Base-by-base conservation (phyloP, 768 basidiomycete species). In the Coprinellus aureogranulatus region DNA sequence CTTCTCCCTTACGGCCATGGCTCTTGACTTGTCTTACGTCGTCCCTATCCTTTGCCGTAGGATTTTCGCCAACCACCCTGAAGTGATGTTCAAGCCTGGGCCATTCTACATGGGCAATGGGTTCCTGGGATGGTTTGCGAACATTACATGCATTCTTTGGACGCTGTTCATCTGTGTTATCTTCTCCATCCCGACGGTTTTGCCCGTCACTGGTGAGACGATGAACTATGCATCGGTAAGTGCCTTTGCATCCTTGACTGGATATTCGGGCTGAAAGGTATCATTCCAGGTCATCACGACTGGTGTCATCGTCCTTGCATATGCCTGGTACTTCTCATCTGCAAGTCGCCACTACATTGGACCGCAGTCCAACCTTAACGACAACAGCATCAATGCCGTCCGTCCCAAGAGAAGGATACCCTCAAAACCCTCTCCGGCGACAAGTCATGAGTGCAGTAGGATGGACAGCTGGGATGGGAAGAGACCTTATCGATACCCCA, bases 91-190 rank as follows among this genome's bases (percentile, higher is more conserved):
- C 78, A 85, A 82, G 59, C 92, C 92, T 3, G 92, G 92, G 11
- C 91, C 92, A 5, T 92, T 93, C 74, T 92, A 87, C 73, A 85
- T 93, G 84, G 88, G 90, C 28, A 72, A 81, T 54, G 89, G 89
- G 0, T 59, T 77, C 41, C 67, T 90, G 16, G 89, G 89, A 0
- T 79, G 79, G 75, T 66, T 76, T 3, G 80, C 80, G 56, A 91
- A 92, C 63, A 60, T 77, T 27, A 75, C 74, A n/a, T 90, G 88
- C 69, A 87, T 90, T 50, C 49, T 65, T 12, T 90, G 88, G 88
- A 87, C 86, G 31, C 63, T 82, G 12, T 89, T 89, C 68, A 79
- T 90, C 34, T 78, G 75, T 57, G 77, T 90, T 42, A 84, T 92
- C 62, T 89, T 90, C 71, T 83, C 86, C 41, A 72, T 92, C 62